Conservation (phyloP, 371 early-diverging fungal genomes). For the Mortierella sp. region DNA sequence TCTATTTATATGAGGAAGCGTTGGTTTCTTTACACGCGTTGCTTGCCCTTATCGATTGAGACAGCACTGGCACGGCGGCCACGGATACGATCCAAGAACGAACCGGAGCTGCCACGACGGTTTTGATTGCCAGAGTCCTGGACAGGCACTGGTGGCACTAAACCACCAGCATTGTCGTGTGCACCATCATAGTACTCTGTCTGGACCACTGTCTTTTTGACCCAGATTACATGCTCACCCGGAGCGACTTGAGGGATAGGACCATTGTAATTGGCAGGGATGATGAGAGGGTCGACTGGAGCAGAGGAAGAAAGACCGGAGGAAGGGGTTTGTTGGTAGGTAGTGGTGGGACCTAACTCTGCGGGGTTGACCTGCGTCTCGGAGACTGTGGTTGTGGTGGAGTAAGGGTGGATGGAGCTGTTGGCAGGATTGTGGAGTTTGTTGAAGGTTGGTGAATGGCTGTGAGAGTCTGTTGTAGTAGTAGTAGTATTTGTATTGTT, state of each 20-base stretch:
- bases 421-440: not conserved
- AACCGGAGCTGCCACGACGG: constrained; percentile 3
- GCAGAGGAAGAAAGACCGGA: not conserved
- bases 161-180: not conserved
- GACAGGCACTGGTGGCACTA: not conserved
- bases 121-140: not conserved
- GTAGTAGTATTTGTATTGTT: not conserved
- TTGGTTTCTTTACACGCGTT: constrained; percentile 2
- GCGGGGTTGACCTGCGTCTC: not conserved
- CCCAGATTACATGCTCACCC: constrained; percentile 36
- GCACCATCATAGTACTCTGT: constrained; percentile 33
- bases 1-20: too few species aligned
- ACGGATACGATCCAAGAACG: constrained; percentile 25
- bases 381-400: not conserved
- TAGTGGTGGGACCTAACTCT: not conserved
- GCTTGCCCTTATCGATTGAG: constrained; percentile 38
- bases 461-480: not conserved
- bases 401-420: not conserved
- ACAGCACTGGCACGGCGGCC: constrained; percentile 16
- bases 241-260: constrained; percentile 29
- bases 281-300: not conserved
- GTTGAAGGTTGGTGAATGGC: not conserved
- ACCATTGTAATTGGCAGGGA: constrained; percentile 18
- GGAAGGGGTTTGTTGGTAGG: not conserved
- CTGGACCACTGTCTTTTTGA: constrained; percentile 23